Evolutionary conservation across 2,329 filamentous ascomycete species (phyloP).

Genomic region (Botryotinia globosa): DNA sequence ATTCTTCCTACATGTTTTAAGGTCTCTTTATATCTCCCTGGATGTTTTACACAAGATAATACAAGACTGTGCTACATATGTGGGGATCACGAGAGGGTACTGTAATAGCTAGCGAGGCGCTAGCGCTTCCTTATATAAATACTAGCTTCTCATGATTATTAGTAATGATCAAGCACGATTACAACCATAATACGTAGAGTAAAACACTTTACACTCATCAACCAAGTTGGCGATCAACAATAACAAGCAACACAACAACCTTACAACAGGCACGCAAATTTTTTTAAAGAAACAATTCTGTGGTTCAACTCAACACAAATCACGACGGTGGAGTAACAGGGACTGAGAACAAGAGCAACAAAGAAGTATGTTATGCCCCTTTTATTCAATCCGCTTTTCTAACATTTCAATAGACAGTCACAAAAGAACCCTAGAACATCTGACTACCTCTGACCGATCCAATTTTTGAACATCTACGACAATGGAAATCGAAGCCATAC

Average conservation of each 20-base stretch:
- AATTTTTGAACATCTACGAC: background rate
- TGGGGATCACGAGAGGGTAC: too few relatives aligned
- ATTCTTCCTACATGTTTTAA: background rate
- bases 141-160: too few relatives aligned
- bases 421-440: background rate
- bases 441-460: background rate
- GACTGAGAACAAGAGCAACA: background rate
- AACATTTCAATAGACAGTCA: background rate
- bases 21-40: background rate
- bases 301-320: background rate
- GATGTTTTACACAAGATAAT: background rate
- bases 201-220: too few relatives aligned
- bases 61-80: background rate
- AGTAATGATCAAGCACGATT: too few relatives aligned
- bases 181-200: too few relatives aligned
- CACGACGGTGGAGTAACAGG: background rate
- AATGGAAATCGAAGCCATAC: too few relatives aligned
- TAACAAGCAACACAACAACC: background rate
- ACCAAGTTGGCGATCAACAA: too few relatives aligned
- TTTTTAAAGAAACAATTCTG: background rate
- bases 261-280: background rate
- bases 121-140: too few relatives aligned
- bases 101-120: too few relatives aligned
- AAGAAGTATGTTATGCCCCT: background rate
- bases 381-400: background rate